Conservation (phyloP, 2,329 filamentous ascomycete genomes). For the Fusarium sambucinum region DNA sequence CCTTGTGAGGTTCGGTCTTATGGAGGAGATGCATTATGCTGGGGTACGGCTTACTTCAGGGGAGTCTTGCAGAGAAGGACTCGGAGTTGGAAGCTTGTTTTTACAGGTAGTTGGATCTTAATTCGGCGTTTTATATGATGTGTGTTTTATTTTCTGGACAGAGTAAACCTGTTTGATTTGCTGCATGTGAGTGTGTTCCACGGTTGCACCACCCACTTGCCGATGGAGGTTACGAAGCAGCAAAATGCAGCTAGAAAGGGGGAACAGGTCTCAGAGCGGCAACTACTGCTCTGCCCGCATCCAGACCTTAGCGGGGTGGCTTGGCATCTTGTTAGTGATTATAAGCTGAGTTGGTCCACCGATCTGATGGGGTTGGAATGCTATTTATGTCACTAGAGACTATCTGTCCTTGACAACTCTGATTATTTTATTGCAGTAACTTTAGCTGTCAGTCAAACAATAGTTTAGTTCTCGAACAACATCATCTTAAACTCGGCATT, state of each 20-base stretch:
- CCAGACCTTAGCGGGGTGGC: conserved; percentile 35
- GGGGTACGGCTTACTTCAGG: conserved; percentile 7
- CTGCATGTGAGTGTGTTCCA: background rate
- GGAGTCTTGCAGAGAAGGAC: background rate
- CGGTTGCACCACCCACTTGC: conserved; percentile 11
- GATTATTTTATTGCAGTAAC: background rate
- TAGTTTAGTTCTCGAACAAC: background rate
- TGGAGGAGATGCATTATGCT: conserved; percentile 1
- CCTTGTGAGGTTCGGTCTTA: conserved; percentile 3
- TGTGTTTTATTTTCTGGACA: background rate
- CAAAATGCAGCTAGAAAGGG: conserved; percentile 28
- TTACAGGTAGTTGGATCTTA: background rate
- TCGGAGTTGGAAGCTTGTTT: background rate
- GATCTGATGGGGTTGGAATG: conserved; percentile 16
- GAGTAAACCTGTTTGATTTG: background rate
- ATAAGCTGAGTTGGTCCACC: background rate
- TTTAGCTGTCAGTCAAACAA: background rate
- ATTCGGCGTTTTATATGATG: conserved; percentile 9
- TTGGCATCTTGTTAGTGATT: conserved; percentile 32
- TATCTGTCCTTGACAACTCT: background rate
- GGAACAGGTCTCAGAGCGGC: conserved; percentile 36
- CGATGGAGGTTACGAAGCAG: conserved; percentile 1
- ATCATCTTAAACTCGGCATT: background rate
- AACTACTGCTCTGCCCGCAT: conserved; percentile 33
- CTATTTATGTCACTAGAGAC: conserved; percentile 17